phyloP scores from a whole-genome alignment of 352 stramenopile species.

The Pythium vanterpoolii region DNA sequence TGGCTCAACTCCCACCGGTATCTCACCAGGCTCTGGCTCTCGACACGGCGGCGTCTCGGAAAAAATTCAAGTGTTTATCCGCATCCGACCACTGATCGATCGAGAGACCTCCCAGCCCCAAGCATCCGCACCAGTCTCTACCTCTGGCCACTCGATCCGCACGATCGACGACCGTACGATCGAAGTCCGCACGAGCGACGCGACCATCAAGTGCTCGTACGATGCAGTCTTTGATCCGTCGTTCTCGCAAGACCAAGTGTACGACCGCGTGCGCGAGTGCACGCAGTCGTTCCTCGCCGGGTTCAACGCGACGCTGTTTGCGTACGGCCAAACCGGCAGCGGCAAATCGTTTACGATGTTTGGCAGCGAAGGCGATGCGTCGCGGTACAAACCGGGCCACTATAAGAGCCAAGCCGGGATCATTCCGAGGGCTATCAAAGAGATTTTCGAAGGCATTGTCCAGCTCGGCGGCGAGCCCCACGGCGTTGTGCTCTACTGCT shows the following conservation, averaged over 20 bases:
- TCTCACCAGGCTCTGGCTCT: not conserved
- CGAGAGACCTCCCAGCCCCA: slow-evolving; percentile 39
- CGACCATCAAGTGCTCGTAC: slow-evolving; percentile 75
- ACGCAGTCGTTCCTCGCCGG: slow-evolving; percentile 75
- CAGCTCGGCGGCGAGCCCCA: slow-evolving; percentile 48
- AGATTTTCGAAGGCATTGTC: slow-evolving; percentile 73
- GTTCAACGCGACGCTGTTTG: slow-evolving; percentile 85
- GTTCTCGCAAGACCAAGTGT: slow-evolving; percentile 76
- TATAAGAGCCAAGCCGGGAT: slow-evolving; percentile 82
- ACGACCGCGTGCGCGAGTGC: slow-evolving; percentile 72
- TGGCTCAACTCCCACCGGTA: not conserved
- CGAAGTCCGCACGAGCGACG: slow-evolving; percentile 65
- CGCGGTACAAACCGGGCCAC: slow-evolving; percentile 66
- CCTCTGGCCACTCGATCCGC: slow-evolving; percentile 19
- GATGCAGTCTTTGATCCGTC: slow-evolving; percentile 78
- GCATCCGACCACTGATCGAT: slow-evolving; percentile 76
- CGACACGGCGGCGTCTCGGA: slow-evolving; percentile 36
- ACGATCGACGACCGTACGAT: slow-evolving; percentile 44
- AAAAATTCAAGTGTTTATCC: slow-evolving; percentile 84
- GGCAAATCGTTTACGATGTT: slow-evolving; percentile 90
- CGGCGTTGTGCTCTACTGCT: slow-evolving; percentile 61
- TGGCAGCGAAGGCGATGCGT: slow-evolving; percentile 65
- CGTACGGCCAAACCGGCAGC: slow-evolving; percentile 81
- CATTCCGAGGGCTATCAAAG: slow-evolving; percentile 88
- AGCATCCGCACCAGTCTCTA: not conserved